phyloP scores from a whole-genome alignment of 805 yeast genomes.

The Candida yuanshanica region DNA sequence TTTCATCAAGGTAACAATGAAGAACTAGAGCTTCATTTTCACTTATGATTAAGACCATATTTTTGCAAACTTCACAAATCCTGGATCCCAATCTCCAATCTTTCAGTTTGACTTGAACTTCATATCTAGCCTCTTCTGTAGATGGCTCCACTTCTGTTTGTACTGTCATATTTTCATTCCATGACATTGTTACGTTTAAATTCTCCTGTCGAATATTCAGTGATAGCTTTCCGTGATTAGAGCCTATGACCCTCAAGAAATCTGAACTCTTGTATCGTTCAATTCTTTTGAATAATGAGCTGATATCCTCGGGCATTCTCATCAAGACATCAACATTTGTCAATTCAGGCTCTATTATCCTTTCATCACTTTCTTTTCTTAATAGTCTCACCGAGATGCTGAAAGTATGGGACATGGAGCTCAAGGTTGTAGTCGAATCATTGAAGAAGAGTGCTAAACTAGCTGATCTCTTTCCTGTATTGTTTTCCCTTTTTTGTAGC shows the following conservation, averaged over 20 bases:
- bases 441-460: constrained; percentile 51
- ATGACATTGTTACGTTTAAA: constrained; percentile 44
- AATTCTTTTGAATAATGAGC: constrained; percentile 49
- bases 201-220: constrained; percentile 50
- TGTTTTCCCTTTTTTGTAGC: constrained; percentile 33
- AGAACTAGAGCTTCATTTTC: constrained; percentile 55
- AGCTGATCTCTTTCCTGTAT: constrained; percentile 36
- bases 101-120: constrained; percentile 46
- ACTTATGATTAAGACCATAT: constrained; percentile 52
- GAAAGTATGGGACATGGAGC: constrained; percentile 56
- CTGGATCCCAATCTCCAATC: constrained; percentile 68
- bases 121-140: constrained; percentile 29
- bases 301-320: constrained; percentile 41
- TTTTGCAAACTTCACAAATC: constrained; percentile 56
- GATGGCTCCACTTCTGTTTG: constrained; percentile 28
- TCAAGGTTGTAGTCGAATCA: constrained; percentile 35
- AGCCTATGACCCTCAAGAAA: constrained; percentile 43
- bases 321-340: constrained; percentile 50
- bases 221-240: constrained; percentile 43
- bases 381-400: constrained; percentile 66
- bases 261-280: constrained; percentile 60
- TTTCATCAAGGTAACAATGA: constrained; percentile 61
- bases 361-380: constrained; percentile 45
- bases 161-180: constrained; percentile 52
- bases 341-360: constrained; percentile 59